Percentiles rank a stretch among this genome's conserved stretches.
These are phyloP conservation scores for Panaeolus cyanescens DNA, from an alignment of 768 basidiomycete genomes.

Conservation along the genomic window DNA sequence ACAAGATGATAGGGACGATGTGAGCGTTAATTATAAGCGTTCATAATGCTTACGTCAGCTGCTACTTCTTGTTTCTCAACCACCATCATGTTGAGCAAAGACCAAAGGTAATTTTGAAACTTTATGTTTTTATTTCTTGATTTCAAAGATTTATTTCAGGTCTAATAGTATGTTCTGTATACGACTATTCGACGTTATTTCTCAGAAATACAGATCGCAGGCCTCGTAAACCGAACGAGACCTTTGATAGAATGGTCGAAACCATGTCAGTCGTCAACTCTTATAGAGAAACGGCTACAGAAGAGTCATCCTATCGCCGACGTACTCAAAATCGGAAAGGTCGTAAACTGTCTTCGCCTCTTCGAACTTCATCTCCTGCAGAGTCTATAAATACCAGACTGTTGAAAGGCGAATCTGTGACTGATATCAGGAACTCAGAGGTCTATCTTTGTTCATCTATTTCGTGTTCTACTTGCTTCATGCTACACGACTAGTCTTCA, in stretches of 20 bases:
- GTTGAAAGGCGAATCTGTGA: no score
- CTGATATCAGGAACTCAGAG: neutral
- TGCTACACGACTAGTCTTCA: neutral
- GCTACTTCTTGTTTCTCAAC: neutral
- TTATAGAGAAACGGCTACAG: slow-evolving; percentile 7
- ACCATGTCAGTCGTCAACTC: slow-evolving; percentile 44
- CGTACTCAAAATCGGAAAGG: neutral
- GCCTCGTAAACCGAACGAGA: slow-evolving; percentile 41
- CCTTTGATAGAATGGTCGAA: slow-evolving; percentile 69
- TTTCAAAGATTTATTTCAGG: neutral
- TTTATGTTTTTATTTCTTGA: neutral
- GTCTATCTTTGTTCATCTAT: neutral
- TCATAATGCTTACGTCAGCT: neutral
- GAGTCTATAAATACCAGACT: no score
- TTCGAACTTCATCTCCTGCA: neutral
- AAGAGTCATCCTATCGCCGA: neutral
- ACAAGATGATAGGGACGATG: neutral
- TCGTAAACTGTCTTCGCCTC: neutral
- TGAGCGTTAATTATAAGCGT: neutral
- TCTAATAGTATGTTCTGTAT: neutral
- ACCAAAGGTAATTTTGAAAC: neutral
- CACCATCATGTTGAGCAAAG: neutral
- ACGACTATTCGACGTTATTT: neutral
- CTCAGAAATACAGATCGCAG: slow-evolving; percentile 31
- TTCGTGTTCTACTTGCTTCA: neutral